Percentiles rank a stretch among this genome's conserved stretches.
Conservation (phyloP, 2,329 filamentous ascomycete species). For the Camillea tinctor region DNA sequence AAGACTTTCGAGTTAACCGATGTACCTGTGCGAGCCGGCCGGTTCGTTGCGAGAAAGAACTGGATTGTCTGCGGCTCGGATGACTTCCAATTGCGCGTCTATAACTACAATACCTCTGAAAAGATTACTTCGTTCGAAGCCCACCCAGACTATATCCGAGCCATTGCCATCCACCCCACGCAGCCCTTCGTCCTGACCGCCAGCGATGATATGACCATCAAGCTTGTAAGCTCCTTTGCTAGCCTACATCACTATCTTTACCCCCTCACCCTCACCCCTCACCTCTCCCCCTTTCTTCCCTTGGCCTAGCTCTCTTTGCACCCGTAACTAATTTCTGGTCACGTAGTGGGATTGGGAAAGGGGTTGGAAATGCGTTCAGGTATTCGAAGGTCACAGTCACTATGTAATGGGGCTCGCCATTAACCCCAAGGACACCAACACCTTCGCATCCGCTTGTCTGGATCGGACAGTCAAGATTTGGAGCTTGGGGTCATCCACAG, state of each 20-base stretch:
- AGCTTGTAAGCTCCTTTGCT: conserved; percentile 47
- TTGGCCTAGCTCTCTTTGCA: background rate
- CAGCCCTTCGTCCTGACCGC: conserved; percentile 95
- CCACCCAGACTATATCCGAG: conserved; percentile 97
- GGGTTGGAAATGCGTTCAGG: conserved; percentile 94
- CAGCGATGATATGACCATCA: conserved; percentile 98
- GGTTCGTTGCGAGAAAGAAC: conserved; percentile 97
- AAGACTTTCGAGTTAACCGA: conserved; percentile 99
- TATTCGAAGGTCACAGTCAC: conserved; percentile 94
- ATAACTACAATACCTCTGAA: conserved; percentile 99
- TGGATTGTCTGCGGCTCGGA: conserved; percentile 97
- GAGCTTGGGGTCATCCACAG: conserved; percentile 88
- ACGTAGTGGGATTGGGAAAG: conserved; percentile 91
- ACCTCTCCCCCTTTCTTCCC: too few relatives aligned
- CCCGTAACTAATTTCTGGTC: background rate
- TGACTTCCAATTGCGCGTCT: conserved; percentile 84
- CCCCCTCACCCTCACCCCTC: too few relatives aligned
- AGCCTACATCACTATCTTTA: conserved; percentile 1
- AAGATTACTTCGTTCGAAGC: conserved; percentile 97
- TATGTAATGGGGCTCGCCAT: conserved; percentile 97
- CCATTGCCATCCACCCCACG: conserved; percentile 91
- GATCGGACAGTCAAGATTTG: conserved; percentile 98
- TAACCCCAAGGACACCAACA: conserved; percentile 96
- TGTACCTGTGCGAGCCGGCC: conserved; percentile 93
- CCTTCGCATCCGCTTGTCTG: conserved; percentile 87